Conservation (phyloP, 139 green algal genomes). For the Coelastrella sp. region DNA sequence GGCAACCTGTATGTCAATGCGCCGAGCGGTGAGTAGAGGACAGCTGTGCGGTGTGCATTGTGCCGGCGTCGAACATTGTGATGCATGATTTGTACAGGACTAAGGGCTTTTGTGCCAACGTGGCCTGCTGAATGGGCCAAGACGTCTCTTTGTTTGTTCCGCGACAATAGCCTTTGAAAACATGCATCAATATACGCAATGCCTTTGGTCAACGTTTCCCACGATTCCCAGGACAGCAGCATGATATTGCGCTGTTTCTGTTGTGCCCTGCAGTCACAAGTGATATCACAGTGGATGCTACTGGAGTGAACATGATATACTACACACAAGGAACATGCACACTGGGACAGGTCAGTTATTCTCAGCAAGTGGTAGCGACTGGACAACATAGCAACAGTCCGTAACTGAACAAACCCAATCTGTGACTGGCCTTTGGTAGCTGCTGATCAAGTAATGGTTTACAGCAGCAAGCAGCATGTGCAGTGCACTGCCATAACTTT, state of each 20-base stretch:
- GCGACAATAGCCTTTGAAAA: too few relatives aligned
- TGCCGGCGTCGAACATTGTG: not conserved
- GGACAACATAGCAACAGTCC: not conserved
- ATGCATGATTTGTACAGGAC: not conserved
- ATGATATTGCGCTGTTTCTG: too few relatives aligned
- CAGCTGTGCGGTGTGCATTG: not conserved
- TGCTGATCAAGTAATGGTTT: too few relatives aligned
- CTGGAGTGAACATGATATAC: not conserved
- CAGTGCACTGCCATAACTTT: too few relatives aligned
- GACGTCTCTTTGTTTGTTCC: too few relatives aligned
- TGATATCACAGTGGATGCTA: not conserved
- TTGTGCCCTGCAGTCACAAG: not conserved
- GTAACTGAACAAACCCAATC: not conserved
- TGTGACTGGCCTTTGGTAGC: too few relatives aligned
- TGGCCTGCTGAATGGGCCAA: too few relatives aligned
- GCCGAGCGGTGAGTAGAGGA: not conserved
- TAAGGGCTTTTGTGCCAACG: too few relatives aligned
- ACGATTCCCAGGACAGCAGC: too few relatives aligned
- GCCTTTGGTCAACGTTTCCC: too few relatives aligned
- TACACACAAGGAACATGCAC: not conserved
- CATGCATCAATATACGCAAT: too few relatives aligned
- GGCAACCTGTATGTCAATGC: not conserved
- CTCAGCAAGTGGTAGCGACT: not conserved
- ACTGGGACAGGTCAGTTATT: not conserved
- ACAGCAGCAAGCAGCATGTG: too few relatives aligned